phyloP scores from a whole-genome alignment of 2,329 filamentous ascomycete genomes.

The Albophoma yamanashiensis region DNA sequence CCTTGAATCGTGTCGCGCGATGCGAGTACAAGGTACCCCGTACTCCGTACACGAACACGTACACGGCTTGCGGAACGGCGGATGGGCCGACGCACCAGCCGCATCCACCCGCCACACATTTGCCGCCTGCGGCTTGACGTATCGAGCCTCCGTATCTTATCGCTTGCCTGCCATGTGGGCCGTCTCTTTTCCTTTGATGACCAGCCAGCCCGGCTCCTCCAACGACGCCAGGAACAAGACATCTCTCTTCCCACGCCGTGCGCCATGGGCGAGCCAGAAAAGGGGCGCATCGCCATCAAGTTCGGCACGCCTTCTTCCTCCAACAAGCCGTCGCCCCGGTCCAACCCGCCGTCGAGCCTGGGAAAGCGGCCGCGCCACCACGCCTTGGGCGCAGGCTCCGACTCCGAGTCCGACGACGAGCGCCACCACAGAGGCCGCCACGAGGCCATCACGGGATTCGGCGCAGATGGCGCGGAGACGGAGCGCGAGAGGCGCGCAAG shows the following conservation, averaged over 20 bases:
- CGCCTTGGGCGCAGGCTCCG: conserved; percentile 30
- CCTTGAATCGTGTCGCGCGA: neutral
- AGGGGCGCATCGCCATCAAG: conserved; percentile 37
- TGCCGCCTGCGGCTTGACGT: neutral
- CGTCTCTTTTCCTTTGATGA: neutral
- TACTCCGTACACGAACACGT: neutral
- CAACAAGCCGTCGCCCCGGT: conserved; percentile 14
- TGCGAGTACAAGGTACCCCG: neutral
- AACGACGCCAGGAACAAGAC: neutral
- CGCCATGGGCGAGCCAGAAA: conserved; percentile 26
- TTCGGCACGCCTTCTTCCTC: conserved; percentile 23
- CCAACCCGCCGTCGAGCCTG: conserved; percentile 29
- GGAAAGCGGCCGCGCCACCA: conserved; percentile 37
- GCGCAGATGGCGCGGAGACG: conserved; percentile 30
- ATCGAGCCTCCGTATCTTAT: neutral
- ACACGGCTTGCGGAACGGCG: neutral
- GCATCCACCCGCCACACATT: neutral
- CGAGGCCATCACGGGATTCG: conserved; percentile 40
- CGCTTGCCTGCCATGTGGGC: conserved; percentile 1
- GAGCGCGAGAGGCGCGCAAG: conserved; percentile 21
- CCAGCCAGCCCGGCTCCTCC: neutral
- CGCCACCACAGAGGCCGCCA: conserved; percentile 18
- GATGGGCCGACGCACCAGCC: neutral
- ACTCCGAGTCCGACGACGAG: conserved; percentile 29
- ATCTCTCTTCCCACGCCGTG: conserved; percentile 1